Conservation (phyloP, 768 basidiomycete species). For the Leccinum subtestaceum region DNA sequence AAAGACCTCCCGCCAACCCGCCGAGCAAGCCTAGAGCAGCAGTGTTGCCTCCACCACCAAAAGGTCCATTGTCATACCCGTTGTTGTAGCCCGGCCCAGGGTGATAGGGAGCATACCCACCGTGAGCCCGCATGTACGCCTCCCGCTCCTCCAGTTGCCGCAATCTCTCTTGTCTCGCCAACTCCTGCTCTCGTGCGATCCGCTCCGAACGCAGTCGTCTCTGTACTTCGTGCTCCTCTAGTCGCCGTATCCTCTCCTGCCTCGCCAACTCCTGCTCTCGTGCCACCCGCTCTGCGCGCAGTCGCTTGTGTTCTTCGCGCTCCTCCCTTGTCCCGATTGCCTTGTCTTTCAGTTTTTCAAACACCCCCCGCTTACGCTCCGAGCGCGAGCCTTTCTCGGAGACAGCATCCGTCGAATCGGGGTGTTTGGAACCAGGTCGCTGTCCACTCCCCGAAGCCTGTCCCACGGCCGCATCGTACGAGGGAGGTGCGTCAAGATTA, state of each 20-base stretch:
- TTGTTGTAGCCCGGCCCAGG: constrained; percentile 14
- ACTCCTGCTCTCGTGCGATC: constrained; percentile 22
- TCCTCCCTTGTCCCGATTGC: constrained; percentile 64
- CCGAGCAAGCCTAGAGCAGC: constrained; percentile 32
- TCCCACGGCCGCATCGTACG: constrained; percentile 26
- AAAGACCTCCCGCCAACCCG: constrained; percentile 48
- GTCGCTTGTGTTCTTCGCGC: constrained; percentile 43
- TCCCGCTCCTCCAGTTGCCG: constrained; percentile 29
- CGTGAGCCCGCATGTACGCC: constrained; percentile 35
- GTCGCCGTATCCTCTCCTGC: constrained; percentile 17
- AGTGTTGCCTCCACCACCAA: constrained; percentile 6
- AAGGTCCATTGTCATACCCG: not conserved
- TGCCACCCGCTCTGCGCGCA: constrained; percentile 31
- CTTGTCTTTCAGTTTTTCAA: constrained; percentile 63
- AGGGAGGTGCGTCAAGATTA: constrained; percentile 21
- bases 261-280: constrained; percentile 19
- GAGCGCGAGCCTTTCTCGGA: not conserved
- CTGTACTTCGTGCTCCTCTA: constrained; percentile 32
- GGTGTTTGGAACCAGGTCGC: not conserved
- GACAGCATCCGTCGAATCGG: not conserved
- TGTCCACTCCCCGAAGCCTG: constrained; percentile 28
- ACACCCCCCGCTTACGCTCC: constrained; percentile 49
- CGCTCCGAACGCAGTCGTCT: constrained; percentile 33
- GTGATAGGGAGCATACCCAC: constrained; percentile 31
- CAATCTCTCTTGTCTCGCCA: constrained; percentile 15